Evolutionary conservation across 306 rosid species (phyloP).

Genomic region (Acacia confusa): DNA sequence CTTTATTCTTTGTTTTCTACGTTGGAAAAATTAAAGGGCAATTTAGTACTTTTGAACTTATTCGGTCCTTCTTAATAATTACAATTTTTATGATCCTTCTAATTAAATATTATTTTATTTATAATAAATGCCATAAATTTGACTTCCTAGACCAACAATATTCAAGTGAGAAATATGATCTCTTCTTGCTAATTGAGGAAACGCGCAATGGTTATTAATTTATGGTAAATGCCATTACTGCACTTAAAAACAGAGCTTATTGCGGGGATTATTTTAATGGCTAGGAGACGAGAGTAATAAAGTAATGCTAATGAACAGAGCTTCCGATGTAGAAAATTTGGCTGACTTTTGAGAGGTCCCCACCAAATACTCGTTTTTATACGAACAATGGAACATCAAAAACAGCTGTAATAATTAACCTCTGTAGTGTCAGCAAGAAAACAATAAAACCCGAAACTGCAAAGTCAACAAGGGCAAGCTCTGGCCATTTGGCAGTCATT

Average conservation of each 20-base stretch:
- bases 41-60: too few species aligned
- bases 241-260: neutral
- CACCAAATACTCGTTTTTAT: conserved; percentile 29
- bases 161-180: too few species aligned
- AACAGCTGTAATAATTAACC: conserved; percentile 57
- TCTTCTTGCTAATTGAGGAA: neutral
- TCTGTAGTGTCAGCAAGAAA: conserved; percentile 39
- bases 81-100: too few species aligned
- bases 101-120: too few species aligned
- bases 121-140: too few species aligned
- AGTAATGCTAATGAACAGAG: neutral
- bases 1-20: too few species aligned
- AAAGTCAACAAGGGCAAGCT: conserved; percentile 78
- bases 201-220: neutral
- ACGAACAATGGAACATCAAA: conserved; percentile 34
- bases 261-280: neutral
- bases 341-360: conserved; percentile 53
- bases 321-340: conserved; percentile 30
- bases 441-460: conserved; percentile 37
- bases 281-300: neutral
- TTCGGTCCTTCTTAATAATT: too few species aligned
- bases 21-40: too few species aligned
- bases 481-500: conserved; percentile 41
- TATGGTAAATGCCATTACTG: neutral
- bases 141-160: too few species aligned